These are phyloP conservation scores for Bipolaris cookei DNA, from an alignment of 2,329 filamentous ascomycete species.

Conservation along the genomic window DNA sequence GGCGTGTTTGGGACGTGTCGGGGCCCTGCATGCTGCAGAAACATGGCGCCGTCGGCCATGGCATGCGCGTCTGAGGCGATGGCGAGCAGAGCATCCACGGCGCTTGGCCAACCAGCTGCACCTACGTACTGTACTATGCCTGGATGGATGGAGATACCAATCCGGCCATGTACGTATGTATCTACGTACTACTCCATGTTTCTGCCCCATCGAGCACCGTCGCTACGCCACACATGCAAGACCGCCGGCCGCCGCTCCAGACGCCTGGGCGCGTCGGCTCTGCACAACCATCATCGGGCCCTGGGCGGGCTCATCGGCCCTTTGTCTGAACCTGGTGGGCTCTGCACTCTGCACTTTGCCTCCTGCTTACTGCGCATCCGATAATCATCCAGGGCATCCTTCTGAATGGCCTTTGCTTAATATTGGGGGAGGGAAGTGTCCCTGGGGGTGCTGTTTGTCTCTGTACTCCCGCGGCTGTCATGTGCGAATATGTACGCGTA, in stretches of 20 bases:
- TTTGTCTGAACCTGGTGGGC: background rate
- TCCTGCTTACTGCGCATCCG: background rate
- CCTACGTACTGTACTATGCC: too few relatives aligned
- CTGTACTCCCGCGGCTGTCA: too few relatives aligned
- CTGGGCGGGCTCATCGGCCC: background rate
- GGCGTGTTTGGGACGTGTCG: background rate
- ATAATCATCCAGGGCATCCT: too few relatives aligned
- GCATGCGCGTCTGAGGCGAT: background rate
- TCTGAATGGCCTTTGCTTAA: too few relatives aligned
- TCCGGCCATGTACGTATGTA: too few relatives aligned
- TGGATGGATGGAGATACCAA: too few relatives aligned
- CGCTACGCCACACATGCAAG: background rate
- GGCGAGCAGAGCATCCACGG: background rate
- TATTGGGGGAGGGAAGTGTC: too few relatives aligned
- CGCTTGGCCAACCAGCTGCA: background rate
- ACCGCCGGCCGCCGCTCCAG: background rate
- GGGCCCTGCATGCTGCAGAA: conserved; percentile 1
- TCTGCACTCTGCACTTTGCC: background rate
- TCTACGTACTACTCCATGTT: background rate
- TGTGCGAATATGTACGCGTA: too few relatives aligned
- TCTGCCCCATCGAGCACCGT: background rate
- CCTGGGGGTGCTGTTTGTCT: too few relatives aligned
- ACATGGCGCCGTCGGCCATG: background rate
- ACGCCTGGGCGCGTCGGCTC: background rate
- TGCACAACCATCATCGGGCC: background rate